Evolutionary conservation across 148 eudicot genomes (phyloP).

Genomic region (Vaccinium vitisidaea): DNA sequence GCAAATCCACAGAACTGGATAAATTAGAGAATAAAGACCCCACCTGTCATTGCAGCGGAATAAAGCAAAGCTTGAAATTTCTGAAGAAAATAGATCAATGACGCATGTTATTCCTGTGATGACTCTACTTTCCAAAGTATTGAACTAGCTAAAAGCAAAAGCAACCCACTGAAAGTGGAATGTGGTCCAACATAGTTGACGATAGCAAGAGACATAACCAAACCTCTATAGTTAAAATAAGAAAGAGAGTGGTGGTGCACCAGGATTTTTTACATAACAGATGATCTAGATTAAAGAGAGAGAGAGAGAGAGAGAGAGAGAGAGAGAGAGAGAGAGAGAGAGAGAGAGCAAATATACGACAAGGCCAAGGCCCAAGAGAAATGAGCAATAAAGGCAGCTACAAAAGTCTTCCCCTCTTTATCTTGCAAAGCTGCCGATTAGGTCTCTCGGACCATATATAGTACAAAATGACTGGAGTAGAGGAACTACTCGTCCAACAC

Average conservation of each 20-base stretch:
- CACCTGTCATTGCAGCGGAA: slow-evolving; percentile 58
- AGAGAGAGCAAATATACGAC: not conserved
- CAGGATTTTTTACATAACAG: not conserved
- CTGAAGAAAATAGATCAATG: slow-evolving; percentile 37
- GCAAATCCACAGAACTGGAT: not conserved
- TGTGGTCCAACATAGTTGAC: too few relatives aligned
- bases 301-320: too few relatives aligned
- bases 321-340: too few relatives aligned
- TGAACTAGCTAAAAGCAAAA: slow-evolving; percentile 4
- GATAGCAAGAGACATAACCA: not conserved
- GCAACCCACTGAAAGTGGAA: not conserved
- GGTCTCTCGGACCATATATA: not conserved
- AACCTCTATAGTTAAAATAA: not conserved
- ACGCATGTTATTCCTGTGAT: not conserved
- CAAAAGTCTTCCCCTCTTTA: not conserved
- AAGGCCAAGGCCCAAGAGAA: too few relatives aligned
- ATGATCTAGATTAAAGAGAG: not conserved
- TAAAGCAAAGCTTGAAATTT: slow-evolving; percentile 45
- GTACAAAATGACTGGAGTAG: not conserved
- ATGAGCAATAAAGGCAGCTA: not conserved
- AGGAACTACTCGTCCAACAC: not conserved
- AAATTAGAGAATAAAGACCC: not conserved
- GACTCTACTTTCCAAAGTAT: slow-evolving; percentile 9
- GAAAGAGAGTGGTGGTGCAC: not conserved
- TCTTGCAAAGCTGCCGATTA: not conserved